Base-by-base conservation (phyloP, 352 stramenopile genomes). In the Phytophthora chlamydospora region DNA sequence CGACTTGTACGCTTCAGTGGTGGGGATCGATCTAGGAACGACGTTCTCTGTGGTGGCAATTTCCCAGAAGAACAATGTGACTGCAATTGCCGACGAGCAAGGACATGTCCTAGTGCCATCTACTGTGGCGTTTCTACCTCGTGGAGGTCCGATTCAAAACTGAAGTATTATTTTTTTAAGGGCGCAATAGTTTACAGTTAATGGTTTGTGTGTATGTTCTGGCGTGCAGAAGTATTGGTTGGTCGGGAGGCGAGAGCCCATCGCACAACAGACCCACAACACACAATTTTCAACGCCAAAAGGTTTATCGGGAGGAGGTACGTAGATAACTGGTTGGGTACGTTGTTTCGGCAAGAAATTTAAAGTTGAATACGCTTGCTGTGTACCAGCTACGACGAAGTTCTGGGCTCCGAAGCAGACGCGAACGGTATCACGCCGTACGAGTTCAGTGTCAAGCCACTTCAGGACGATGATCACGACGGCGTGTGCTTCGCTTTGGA, bases 41-140 rank as follows among this genome's bases (percentile, higher is more conserved):
- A 92, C 83, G 62, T 92, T 89, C 73, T 92, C 83, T 34, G 78
- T 89, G 9, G 83, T 90, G 14, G 83, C 76, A 14, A 89, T 91
- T 49, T 73, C 76, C 2, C 83, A 86, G 46, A 76, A 80, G 40
- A 84, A 80, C 39, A 78, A 78, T 29, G 75, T 91, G 54, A 90
- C 70, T 40, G 72, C 87, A 43, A 85, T 91, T 52, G 41, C 72
- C 34, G 83, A 91, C 58, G 57, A 49, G 0, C 51, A 76, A 9
- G 80, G 75, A 24, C 54, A 84, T 27, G 34, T 82, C n/a, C 49
- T 91, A 11, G 71, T 86, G 7, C 83, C 83, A 13, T 91, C 83
- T 1, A 88, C 83, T 4, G 80, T 91, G 13, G 80, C 83, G 19
- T 91, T 84, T 52, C 62, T 89, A 21, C 58, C 67, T 2, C 16